Percentiles rank a stretch among this genome's conserved stretches.
Evolutionary conservation across 176 grass and related monocot species (phyloP).

Genomic region (Ampelocalamus luodianensis): DNA sequence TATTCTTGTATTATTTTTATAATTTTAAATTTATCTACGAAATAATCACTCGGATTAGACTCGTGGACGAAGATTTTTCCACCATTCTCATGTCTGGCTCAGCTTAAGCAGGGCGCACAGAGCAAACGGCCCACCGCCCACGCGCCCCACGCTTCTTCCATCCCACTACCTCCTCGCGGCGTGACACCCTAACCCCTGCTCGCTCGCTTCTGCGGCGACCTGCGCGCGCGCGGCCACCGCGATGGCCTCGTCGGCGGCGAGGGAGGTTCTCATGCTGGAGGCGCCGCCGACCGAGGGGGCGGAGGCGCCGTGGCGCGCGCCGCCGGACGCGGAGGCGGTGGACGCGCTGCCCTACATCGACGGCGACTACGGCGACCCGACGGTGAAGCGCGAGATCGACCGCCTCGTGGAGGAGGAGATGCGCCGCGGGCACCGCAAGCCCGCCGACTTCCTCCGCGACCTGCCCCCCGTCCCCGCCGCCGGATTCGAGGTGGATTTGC

Average conservation of each 20-base stretch:
- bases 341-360: constrained; percentile 99
- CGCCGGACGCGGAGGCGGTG: constrained; percentile 72
- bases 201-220: neutral
- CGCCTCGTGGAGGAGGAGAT: constrained; percentile 94
- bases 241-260: constrained; percentile 55
- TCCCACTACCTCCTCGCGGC: constrained; percentile 6
- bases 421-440: constrained; percentile 72
- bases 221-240: neutral
- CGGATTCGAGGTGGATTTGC: constrained; percentile 63
- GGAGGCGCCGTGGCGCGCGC: constrained; percentile 48
- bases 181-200: constrained; percentile 3
- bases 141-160: too few species aligned
- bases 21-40: too few species aligned
- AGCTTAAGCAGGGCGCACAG: too few species aligned
- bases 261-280: constrained; percentile 90
- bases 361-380: constrained; percentile 82
- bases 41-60: too few species aligned
- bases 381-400: constrained; percentile 88
- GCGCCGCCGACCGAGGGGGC: constrained; percentile 60
- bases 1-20: too few species aligned
- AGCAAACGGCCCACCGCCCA: neutral
- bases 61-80: too few species aligned
- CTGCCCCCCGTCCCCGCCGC: constrained; percentile 67
- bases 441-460: constrained; percentile 90
- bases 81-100: too few species aligned